phyloP scores from a whole-genome alignment of 768 basidiomycete genomes.

The Russula lepida region DNA sequence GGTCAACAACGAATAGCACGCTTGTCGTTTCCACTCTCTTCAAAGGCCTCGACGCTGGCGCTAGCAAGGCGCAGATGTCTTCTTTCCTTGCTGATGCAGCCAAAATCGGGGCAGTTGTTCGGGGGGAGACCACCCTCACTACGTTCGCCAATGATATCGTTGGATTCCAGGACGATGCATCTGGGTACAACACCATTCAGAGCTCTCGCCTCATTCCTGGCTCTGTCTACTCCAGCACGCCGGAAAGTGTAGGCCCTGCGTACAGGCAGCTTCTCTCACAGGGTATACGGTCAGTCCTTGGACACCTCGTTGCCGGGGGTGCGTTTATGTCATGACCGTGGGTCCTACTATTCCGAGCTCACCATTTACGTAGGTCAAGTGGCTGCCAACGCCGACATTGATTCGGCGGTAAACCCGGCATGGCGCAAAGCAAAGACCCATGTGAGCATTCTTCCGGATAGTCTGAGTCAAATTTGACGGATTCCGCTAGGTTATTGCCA shows the following conservation, averaged over 20 bases:
- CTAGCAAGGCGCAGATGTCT: conserved; percentile 16
- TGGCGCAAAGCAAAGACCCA: conserved; percentile 35
- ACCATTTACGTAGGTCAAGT: conserved; percentile 26
- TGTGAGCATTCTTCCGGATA: conserved; percentile 21
- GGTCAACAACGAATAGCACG: conserved; percentile 4
- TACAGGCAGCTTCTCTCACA: conserved; percentile 7
- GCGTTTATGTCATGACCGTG: not conserved
- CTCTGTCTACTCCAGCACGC: not conserved
- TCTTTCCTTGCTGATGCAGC: conserved; percentile 10
- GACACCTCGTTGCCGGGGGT: conserved; percentile 10
- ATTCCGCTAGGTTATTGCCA: not conserved
- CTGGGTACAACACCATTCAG: conserved; percentile 10
- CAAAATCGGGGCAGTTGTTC: conserved; percentile 19
- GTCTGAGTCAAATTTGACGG: not conserved
- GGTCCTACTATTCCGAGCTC: not conserved
- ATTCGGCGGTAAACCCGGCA: conserved; percentile 29
- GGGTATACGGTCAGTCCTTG: not conserved
- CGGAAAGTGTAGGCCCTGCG: conserved; percentile 10
- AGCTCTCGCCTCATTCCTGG: conserved; percentile 17
- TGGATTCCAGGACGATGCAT: conserved; percentile 6
- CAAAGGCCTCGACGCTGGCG: conserved; percentile 17
- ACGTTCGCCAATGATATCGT: conserved; percentile 4
- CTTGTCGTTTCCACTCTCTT: conserved; percentile 19
- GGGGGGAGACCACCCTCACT: conserved; percentile 6
- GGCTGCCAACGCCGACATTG: conserved; percentile 28